Percentiles rank a stretch among this genome's conserved stretches.
phyloP scores from a whole-genome alignment of 371 early-diverging fungal species.

The Rhizopus delemar region DNA sequence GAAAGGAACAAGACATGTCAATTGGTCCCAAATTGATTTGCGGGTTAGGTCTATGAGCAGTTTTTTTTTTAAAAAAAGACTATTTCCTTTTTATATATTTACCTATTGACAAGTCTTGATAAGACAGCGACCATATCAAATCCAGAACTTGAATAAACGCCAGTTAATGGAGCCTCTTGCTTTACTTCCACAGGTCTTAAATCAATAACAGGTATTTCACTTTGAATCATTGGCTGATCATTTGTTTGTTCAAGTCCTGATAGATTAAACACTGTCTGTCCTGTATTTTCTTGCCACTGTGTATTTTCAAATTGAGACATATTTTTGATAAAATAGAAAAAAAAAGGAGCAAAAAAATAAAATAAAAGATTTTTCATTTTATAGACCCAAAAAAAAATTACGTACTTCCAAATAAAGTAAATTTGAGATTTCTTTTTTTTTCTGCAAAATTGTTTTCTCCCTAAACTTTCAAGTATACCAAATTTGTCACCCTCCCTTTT shows the following conservation, averaged over 20 bases:
- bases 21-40: slow-evolving; percentile 67
- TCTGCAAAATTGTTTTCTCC: background rate
- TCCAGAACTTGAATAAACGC: slow-evolving; percentile 55
- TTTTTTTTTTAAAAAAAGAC: slow-evolving; percentile 1
- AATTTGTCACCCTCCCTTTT: background rate
- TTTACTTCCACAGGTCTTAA: slow-evolving; percentile 12
- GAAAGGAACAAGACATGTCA: slow-evolving; percentile 66
- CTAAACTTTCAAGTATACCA: background rate
- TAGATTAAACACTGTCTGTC: background rate
- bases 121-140: slow-evolving; percentile 64
- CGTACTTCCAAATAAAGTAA: background rate
- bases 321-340: background rate
- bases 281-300: background rate
- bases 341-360: background rate
- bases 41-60: slow-evolving; percentile 50
- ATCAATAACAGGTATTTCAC: slow-evolving; percentile 19
- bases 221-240: slow-evolving; percentile 14
- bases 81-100: background rate
- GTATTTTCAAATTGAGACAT: background rate
- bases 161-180: slow-evolving; percentile 28
- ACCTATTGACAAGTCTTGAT: slow-evolving; percentile 53
- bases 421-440: background rate
- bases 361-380: background rate
- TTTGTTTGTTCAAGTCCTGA: slow-evolving; percentile 16
- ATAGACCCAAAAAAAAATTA: background rate